These are phyloP conservation scores for Phaseolus lunatus DNA, from an alignment of 306 rosid genomes.

Conservation along the genomic window DNA sequence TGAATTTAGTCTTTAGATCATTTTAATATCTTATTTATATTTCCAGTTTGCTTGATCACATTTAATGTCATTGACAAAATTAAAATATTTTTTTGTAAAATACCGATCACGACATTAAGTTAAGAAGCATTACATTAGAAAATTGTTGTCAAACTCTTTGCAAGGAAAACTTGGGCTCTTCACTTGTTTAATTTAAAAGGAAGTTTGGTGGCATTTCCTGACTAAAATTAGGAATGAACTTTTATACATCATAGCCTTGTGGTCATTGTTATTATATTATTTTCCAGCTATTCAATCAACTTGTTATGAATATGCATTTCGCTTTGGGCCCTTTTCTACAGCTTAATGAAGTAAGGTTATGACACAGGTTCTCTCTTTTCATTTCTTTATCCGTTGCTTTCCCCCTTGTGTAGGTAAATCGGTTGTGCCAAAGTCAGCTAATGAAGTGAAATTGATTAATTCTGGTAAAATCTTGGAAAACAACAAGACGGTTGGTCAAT, in stretches of 20 bases:
- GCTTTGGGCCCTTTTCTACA: slow-evolving; percentile 34
- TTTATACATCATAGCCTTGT: neutral
- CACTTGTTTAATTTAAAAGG: slow-evolving; percentile 1
- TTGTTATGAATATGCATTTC: slow-evolving; percentile 27
- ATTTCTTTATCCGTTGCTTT: slow-evolving; percentile 38
- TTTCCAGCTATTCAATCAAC: slow-evolving; percentile 27
- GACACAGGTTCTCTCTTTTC: slow-evolving; percentile 2
- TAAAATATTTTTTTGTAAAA: neutral
- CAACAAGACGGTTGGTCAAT: slow-evolving; percentile 94
- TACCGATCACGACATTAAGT: slow-evolving; percentile 6
- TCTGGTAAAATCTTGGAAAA: slow-evolving; percentile 96
- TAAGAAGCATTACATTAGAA: neutral
- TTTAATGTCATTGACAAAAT: neutral
- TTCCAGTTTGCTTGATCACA: too few relatives aligned
- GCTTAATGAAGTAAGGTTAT: slow-evolving; percentile 18
- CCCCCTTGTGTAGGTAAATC: slow-evolving; percentile 67
- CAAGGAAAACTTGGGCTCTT: slow-evolving; percentile 18
- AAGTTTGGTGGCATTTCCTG: neutral
- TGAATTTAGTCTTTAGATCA: too few relatives aligned
- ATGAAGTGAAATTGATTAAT: slow-evolving; percentile 90
- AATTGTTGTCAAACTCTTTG: slow-evolving; percentile 14
- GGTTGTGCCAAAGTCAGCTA: slow-evolving; percentile 87
- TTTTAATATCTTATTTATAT: too few relatives aligned
- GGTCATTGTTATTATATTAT: neutral
- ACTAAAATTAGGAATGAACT: neutral